A percentile compares a stretch with the other conserved stretches of the same genome.
These are phyloP conservation scores for Didymella pinodella DNA, from an alignment of 2,329 filamentous ascomycete genomes.

Conservation along the genomic window DNA sequence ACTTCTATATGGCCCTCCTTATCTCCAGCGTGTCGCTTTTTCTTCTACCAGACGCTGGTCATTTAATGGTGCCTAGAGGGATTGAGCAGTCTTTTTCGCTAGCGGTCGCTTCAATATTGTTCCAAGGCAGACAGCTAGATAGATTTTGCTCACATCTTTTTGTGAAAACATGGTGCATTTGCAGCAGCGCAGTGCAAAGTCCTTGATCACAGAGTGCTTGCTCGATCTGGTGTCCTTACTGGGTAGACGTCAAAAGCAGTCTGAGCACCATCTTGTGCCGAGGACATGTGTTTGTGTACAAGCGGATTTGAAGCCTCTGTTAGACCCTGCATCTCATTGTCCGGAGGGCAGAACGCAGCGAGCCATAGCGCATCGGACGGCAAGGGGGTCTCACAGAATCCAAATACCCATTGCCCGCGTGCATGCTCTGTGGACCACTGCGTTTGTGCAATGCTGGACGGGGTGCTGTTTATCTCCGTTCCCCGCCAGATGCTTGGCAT, in stretches of 20 bases:
- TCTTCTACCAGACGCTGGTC: slow-evolving; percentile 71
- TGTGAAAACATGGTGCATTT: not conserved
- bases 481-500: slow-evolving; percentile 12
- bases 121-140: slow-evolving; percentile 94
- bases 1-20: slow-evolving; percentile 76
- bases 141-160: slow-evolving; percentile 82
- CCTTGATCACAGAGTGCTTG: not conserved
- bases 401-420: not conserved
- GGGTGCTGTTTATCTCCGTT: slow-evolving; percentile 1
- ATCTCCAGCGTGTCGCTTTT: slow-evolving; percentile 79
- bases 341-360: not conserved
- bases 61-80: slow-evolving; percentile 90
- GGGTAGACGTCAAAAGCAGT: not conserved
- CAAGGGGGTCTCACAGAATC: not conserved
- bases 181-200: not conserved
- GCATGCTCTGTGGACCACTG: not conserved
- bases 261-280: not conserved
- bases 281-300: not conserved
- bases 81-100: slow-evolving; percentile 93
- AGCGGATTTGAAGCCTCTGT: not conserved
- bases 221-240: not conserved
- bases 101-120: slow-evolving; percentile 81
- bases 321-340: not conserved
- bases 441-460: not conserved
- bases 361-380: not conserved